These are phyloP conservation scores for Hordeum marinum DNA, from an alignment of 176 grass and related monocot species.

Conservation along the genomic window DNA sequence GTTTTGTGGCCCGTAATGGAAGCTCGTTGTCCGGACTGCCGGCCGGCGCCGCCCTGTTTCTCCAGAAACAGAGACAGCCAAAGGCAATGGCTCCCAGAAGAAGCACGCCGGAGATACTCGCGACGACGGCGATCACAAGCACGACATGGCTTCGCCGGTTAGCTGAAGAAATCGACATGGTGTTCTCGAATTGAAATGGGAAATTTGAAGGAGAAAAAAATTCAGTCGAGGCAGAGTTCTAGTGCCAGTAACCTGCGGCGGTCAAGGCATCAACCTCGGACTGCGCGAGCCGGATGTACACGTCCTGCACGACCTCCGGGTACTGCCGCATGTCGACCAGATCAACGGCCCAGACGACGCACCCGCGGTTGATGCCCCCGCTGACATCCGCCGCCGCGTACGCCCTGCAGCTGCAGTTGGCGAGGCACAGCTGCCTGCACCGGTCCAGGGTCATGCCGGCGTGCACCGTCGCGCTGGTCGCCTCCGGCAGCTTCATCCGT, in stretches of 20 bases:
- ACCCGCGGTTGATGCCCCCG: too few species aligned
- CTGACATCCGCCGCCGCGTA: too few species aligned
- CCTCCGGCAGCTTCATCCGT: too few species aligned
- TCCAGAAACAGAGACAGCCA: background rate
- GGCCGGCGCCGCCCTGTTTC: background rate
- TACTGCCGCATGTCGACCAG: background rate
- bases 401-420: too few species aligned
- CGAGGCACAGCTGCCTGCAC: too few species aligned
- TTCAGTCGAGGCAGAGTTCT: background rate
- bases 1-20: background rate
- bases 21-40: background rate
- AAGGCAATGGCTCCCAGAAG: background rate
- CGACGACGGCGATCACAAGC: background rate
- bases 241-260: background rate
- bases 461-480: too few species aligned
- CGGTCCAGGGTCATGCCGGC: too few species aligned
- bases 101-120: background rate
- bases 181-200: too few species aligned
- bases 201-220: too few species aligned
- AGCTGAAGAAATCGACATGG: background rate
- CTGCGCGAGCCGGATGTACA: conserved; percentile 46
- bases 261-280: conserved; percentile 38
- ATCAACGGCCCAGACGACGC: conserved; percentile 9
- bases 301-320: conserved; percentile 1
- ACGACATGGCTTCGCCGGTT: background rate